Evolutionary conservation across 129 eudicot genomes (phyloP).

Genomic region (Tagetes patula): DNA sequence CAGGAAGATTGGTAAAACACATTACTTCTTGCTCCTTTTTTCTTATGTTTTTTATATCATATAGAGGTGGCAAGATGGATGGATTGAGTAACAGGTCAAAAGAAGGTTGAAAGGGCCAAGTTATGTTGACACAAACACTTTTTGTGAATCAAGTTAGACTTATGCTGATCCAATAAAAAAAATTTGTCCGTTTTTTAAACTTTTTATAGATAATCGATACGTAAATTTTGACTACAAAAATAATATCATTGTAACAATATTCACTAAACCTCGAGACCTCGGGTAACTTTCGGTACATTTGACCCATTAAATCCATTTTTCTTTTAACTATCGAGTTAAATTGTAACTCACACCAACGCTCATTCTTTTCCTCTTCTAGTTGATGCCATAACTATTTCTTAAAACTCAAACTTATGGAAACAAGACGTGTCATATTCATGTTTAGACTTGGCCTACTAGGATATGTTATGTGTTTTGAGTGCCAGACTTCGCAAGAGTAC

Average conservation of each 20-base stretch:
- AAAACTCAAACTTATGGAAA: constrained; percentile 13
- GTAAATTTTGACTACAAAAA: neutral
- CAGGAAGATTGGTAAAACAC: constrained; percentile 70
- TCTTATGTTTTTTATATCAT: constrained; percentile 10
- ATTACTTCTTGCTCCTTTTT: constrained; percentile 19
- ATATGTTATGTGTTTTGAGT: constrained; percentile 8
- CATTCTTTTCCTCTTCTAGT: too few species aligned
- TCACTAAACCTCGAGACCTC: neutral
- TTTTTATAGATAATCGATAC: neutral
- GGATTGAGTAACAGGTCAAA: neutral
- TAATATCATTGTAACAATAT: neutral
- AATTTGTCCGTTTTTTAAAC: neutral
- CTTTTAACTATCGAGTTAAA: neutral
- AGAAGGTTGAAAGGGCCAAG: neutral
- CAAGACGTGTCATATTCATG: constrained; percentile 10
- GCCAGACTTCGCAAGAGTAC: neutral
- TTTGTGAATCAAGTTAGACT: neutral
- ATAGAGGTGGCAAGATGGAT: neutral
- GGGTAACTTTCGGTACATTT: neutral
- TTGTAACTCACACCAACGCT: neutral
- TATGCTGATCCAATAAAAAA: too few species aligned
- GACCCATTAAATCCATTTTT: neutral
- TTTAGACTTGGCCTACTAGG: neutral
- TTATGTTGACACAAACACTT: neutral
- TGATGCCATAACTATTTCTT: neutral